These are phyloP conservation scores for Cryptosporidium bovis DNA, from an alignment of 169 alveolate genomes.

Conservation along the genomic window DNA sequence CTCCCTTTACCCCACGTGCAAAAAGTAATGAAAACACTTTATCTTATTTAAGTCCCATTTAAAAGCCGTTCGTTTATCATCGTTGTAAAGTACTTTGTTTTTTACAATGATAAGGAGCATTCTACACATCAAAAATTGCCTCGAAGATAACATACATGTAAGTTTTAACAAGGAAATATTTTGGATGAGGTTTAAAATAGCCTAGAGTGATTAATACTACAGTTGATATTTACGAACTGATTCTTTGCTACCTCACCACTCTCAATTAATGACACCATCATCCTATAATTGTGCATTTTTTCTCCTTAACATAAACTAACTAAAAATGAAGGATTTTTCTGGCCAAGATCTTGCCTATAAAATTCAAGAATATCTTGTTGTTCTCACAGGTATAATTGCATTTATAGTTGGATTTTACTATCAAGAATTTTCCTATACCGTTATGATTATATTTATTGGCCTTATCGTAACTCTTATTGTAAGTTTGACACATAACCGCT, in stretches of 20 bases:
- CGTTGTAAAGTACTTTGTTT: too few species aligned
- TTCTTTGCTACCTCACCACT: too few species aligned
- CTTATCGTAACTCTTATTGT: slow-evolving; percentile 31
- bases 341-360: slow-evolving; percentile 71
- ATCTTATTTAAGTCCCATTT: too few species aligned
- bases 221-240: too few species aligned
- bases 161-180: neutral
- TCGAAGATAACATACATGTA: slow-evolving; percentile 64
- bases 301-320: too few species aligned
- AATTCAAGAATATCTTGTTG: slow-evolving; percentile 45
- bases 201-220: too few species aligned
- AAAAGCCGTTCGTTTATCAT: too few species aligned
- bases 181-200: neutral
- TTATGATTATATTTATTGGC: slow-evolving; percentile 8
- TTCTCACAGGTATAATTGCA: slow-evolving; percentile 31
- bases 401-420: slow-evolving; percentile 41
- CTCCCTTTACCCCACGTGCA: too few species aligned
- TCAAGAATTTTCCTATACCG: slow-evolving; percentile 44
- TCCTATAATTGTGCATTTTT: too few species aligned
- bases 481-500: neutral
- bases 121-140: slow-evolving; percentile 32
- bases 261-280: too few species aligned
- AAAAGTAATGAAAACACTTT: too few species aligned
- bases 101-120: too few species aligned
- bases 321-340: slow-evolving; percentile 32